These are phyloP conservation scores for Populus deltoides DNA, from an alignment of 345 rosid species.

Conservation along the genomic window DNA sequence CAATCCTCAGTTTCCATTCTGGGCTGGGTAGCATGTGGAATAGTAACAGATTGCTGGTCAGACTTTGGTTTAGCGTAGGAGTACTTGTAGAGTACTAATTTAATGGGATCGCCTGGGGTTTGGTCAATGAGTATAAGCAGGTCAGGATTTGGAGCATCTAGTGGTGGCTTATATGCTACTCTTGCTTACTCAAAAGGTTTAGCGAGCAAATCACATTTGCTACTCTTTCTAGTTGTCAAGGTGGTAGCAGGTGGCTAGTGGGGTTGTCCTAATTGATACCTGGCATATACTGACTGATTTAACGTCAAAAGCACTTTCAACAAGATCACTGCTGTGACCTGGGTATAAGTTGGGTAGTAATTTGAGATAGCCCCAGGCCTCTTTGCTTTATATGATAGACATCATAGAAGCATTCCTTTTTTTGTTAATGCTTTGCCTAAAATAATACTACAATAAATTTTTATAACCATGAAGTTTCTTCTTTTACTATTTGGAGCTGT, in stretches of 20 bases:
- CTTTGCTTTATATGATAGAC: neutral
- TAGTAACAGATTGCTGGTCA: neutral
- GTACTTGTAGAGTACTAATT: neutral
- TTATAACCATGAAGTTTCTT: neutral
- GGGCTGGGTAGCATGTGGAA: neutral
- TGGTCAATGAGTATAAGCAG: neutral
- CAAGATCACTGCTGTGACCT: neutral
- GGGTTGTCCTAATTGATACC: neutral
- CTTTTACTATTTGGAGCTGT: neutral
- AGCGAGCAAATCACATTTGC: neutral
- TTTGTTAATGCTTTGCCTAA: neutral
- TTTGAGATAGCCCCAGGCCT: neutral
- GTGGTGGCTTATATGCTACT: neutral
- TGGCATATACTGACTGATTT: neutral
- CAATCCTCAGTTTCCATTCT: neutral
- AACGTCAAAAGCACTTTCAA: neutral
- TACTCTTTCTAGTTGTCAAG: neutral
- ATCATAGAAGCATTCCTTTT: neutral
- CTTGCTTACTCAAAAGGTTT: neutral
- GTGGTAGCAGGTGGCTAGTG: neutral
- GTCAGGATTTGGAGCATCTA: neutral
- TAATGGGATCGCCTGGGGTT: neutral
- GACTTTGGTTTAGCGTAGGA: neutral
- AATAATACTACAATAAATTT: too few relatives aligned
- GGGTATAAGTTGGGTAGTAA: neutral